A percentile compares a stretch with the other conserved stretches of the same genome.
Evolutionary conservation across 768 basidiomycete genomes (phyloP).

Genomic region (Russula griseocarnosa): DNA sequence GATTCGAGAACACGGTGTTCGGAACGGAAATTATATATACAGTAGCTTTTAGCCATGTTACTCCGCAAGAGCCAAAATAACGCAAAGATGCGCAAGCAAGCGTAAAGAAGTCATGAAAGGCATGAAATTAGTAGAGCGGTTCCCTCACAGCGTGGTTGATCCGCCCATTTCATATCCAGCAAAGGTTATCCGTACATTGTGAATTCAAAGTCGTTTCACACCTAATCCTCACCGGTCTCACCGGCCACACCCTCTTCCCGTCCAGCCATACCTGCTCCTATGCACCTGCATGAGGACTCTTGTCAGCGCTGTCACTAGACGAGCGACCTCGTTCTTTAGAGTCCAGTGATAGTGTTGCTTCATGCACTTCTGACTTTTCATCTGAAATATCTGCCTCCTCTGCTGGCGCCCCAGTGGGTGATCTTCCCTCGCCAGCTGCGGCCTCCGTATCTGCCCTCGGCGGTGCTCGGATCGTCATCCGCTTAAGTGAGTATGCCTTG

Average conservation of each 20-base stretch:
- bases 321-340: not conserved
- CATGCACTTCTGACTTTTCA: conserved; percentile 11
- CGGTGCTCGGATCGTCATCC: conserved; percentile 22
- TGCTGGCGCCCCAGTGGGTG: not conserved
- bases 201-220: no score
- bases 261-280: conserved; percentile 4
- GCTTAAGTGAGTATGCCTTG: conserved; percentile 38
- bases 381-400: conserved; percentile 15
- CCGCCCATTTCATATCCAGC: no score
- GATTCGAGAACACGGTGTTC: not conserved
- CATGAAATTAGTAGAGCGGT: no score
- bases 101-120: not conserved
- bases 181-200: no score
- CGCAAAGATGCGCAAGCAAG: not conserved
- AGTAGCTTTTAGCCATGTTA: not conserved
- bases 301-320: not conserved
- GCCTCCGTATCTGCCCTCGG: conserved; percentile 31
- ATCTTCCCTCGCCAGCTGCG: not conserved
- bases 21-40: no score
- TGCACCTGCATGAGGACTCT: not conserved
- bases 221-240: not conserved
- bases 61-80: not conserved
- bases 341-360: not conserved
- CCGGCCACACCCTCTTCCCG: not conserved
- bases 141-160: no score